Base-by-base conservation (phyloP, 2,329 filamentous ascomycete genomes). In the Diaporthe batatas region DNA sequence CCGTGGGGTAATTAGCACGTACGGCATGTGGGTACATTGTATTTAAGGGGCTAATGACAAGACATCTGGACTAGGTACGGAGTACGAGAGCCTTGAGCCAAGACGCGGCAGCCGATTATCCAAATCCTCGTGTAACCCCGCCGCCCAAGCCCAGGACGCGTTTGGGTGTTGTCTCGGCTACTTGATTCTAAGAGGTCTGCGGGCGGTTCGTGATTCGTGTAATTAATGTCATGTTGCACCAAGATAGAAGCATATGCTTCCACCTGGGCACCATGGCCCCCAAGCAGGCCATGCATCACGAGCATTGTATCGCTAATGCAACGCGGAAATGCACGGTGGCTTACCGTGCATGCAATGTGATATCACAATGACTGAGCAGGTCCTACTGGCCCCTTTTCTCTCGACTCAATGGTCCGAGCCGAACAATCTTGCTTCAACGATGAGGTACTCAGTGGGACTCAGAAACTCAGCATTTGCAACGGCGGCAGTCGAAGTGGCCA, bases 121-220 rank as follows among this genome's bases (percentile, higher is more conserved):
- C 16, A 6, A 7, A 23, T 8, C 14, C 4, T 2, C 3, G 2
- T 18, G 0, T 29, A 14, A 8, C 1, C n/a, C 2, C 1, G n/a
- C 25, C 7, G 1, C 12, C 14, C 18, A 57, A 6, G 1, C 3
- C 11, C 14, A 4, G 2, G 34, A 21, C 11, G 23, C 8, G 11
- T 25, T 2, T 6, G 14, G 16, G 16, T 25, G 16, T n/a, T 62
- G 42, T 34, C 59, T 36, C 23, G 10, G 1, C n/a, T 6, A 23
- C 18, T 0, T 5, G 16, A 6, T 3, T 6, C 0, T 16, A 51
- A n/a, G 59, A 21, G 59, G 59, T 65, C 25, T 36, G 42, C 58
- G 25, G 58, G 5, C 25, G 21, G 1, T 29, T 8, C 8, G 3
- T 1, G 10, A n/a, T 32, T 64, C 18, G 47, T 16, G 42, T 32